Base-by-base conservation (phyloP, 1,284 basidiomycete species). In the Ustilago lituana region DNA sequence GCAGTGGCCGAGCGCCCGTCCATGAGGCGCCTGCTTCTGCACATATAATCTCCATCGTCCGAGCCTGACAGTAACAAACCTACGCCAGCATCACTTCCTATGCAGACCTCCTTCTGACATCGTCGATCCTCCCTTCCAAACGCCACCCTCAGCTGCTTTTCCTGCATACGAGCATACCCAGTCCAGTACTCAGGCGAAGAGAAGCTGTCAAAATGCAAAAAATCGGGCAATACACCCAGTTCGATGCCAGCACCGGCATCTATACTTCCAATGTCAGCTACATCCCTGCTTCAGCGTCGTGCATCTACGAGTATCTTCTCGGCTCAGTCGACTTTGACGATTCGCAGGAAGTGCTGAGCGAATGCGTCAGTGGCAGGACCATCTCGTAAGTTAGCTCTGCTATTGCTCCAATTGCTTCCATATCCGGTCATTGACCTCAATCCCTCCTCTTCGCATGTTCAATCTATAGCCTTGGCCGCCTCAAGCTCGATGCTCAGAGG, bases 401-500 rank as follows among this genome's bases (percentile, higher is more conserved):
- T n/a, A n/a, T n/a, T n/a, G n/a, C n/a, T n/a, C n/a, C n/a, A n/a
- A n/a, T n/a, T n/a, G n/a, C n/a, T n/a, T n/a, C n/a, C n/a, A n/a
- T n/a, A n/a, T n/a, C n/a, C n/a, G n/a, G n/a, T n/a, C n/a, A n/a
- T n/a, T n/a, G n/a, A 27, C 12, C 9, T n/a, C 39, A 26, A 3
- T 17, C 22, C n/a, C 38, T n/a, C 24, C 17, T 44, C 20, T n/a
- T n/a, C n/a, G n/a, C n/a, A n/a, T n/a, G n/a, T 24, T 51, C 7
- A 14, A 2, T 5, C n/a, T 14, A 14, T 37, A 51, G 53, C 22
- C 43, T 69, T 14, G 66, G 66, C 11, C 40, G 26, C 9, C 69
- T 72, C 20, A 70, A 60, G 49, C 36, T 58, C 4, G 50, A 61
- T 37, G 70, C 60, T 9, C 60, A 69, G 48, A 19, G 48, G 23